phyloP scores from a whole-genome alignment of 1,284 basidiomycete genomes.

The Malassezia dermatis region DNA sequence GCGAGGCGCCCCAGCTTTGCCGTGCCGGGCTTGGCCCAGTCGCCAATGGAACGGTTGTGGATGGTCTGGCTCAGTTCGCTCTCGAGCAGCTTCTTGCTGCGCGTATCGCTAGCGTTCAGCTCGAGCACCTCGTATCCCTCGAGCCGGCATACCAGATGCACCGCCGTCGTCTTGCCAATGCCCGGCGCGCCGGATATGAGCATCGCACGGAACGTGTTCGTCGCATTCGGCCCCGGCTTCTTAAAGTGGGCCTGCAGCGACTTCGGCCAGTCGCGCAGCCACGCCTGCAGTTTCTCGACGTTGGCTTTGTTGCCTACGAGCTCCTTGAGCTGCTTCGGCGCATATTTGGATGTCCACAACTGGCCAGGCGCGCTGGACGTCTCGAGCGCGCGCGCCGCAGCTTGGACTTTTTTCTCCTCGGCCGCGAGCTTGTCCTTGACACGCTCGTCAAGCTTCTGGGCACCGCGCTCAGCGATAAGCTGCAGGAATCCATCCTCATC shows the following conservation, averaged over 20 bases:
- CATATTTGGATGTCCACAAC: conserved; percentile 92
- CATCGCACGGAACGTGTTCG: conserved; percentile 75
- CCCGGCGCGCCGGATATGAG: conserved; percentile 87
- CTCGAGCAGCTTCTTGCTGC: conserved; percentile 94
- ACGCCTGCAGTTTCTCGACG: conserved; percentile 70
- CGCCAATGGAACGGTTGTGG: conserved; percentile 66
- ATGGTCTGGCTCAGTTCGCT: conserved; percentile 50
- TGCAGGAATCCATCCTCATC: conserved; percentile 79
- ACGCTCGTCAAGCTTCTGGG: conserved; percentile 60
- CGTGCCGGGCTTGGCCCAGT: conserved; percentile 57
- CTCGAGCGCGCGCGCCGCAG: conserved; percentile 39
- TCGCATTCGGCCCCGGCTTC: conserved; percentile 82
- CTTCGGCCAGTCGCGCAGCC: conserved; percentile 69
- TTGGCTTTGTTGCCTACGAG: conserved; percentile 87
- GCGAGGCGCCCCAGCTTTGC: conserved; percentile 58
- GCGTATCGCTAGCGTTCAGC: conserved; percentile 85
- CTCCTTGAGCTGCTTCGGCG: conserved; percentile 74
- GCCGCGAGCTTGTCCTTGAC: conserved; percentile 69
- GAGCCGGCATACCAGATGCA: conserved; percentile 77
- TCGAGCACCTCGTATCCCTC: conserved; percentile 87
- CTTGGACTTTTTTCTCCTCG: conserved; percentile 56
- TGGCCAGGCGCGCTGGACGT: conserved; percentile 33
- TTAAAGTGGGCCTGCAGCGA: conserved; percentile 56
- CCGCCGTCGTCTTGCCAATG: conserved; percentile 93
- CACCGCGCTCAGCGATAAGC: conserved; percentile 50